Conservation (phyloP, 306 rosid genomes). For the Vigna nakashimae region DNA sequence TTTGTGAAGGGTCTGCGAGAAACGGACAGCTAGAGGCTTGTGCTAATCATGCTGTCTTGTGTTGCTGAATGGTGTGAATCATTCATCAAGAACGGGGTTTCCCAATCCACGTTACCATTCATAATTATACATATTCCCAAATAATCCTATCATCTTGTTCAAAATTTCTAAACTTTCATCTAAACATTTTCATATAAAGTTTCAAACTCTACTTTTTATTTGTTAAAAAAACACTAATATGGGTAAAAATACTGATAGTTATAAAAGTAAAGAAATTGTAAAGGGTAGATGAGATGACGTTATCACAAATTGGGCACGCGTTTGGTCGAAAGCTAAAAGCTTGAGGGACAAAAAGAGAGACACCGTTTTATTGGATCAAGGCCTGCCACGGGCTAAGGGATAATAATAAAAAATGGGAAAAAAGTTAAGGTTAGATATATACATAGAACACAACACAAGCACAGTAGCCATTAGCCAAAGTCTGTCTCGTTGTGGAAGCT, state of each 20-base stretch:
- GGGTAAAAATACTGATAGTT: not conserved
- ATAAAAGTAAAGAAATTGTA: not conserved
- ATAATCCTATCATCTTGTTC: not conserved
- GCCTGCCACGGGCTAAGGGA: slow-evolving; percentile 40
- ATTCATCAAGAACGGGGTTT: slow-evolving; percentile 82
- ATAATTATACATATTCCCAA: slow-evolving; percentile 31
- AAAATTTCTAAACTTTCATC: not conserved
- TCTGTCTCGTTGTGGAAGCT: slow-evolving; percentile 52
- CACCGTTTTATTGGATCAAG: slow-evolving; percentile 60
- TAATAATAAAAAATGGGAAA: slow-evolving; percentile 4
- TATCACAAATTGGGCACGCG: slow-evolving; percentile 72
- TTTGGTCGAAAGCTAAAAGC: slow-evolving; percentile 66
- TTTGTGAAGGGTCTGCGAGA: slow-evolving; percentile 49
- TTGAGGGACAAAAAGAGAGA: slow-evolving; percentile 55
- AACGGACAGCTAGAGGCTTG: slow-evolving; percentile 77
- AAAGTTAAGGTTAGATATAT: slow-evolving; percentile 6
- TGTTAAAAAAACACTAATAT: not conserved
- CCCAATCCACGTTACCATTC: slow-evolving; percentile 49
- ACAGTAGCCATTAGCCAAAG: slow-evolving; percentile 40
- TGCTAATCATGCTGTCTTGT: slow-evolving; percentile 92
- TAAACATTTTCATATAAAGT: not conserved
- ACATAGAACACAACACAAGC: not conserved
- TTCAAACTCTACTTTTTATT: not conserved
- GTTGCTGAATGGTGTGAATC: slow-evolving; percentile 83
- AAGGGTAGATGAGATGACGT: slow-evolving; percentile 76